A percentile compares a stretch with the other conserved stretches of the same genome.
Evolutionary conservation across 305 asterid genomes (phyloP).

Genomic region (Fraxinus ornus): DNA sequence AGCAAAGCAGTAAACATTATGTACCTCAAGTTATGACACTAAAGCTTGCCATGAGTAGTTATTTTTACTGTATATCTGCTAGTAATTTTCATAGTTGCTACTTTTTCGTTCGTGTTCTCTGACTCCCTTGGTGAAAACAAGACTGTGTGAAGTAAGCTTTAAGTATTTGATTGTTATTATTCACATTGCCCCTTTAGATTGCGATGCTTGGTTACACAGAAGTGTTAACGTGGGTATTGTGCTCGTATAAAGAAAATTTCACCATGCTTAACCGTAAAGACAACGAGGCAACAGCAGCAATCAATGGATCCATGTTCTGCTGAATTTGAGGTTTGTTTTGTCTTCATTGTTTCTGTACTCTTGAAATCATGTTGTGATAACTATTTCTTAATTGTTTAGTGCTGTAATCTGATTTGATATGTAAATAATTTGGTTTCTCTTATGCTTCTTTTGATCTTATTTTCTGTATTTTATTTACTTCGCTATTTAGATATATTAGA

Average conservation of each 20-base stretch:
- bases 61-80: background rate
- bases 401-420: background rate
- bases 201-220: constrained; percentile 81
- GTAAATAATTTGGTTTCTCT: background rate
- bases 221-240: constrained; percentile 73
- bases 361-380: background rate
- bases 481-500: background rate
- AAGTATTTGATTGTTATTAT: background rate
- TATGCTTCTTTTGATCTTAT: background rate
- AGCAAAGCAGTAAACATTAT: background rate
- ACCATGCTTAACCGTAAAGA: constrained; percentile 78
- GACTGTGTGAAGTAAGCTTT: background rate
- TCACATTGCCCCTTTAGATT: constrained; percentile 40
- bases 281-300: constrained; percentile 66
- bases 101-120: background rate
- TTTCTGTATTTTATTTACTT: background rate
- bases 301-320: constrained; percentile 87
- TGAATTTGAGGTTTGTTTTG: constrained; percentile 75
- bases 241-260: constrained; percentile 78
- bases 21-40: background rate
- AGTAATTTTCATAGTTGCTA: background rate
- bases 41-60: background rate
- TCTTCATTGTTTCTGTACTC: background rate
- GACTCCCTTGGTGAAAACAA: background rate
- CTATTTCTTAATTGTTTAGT: background rate